These are phyloP conservation scores for Pseudogymnoascus sp. DNA, from an alignment of 2,329 filamentous ascomycete genomes.

Conservation along the genomic window DNA sequence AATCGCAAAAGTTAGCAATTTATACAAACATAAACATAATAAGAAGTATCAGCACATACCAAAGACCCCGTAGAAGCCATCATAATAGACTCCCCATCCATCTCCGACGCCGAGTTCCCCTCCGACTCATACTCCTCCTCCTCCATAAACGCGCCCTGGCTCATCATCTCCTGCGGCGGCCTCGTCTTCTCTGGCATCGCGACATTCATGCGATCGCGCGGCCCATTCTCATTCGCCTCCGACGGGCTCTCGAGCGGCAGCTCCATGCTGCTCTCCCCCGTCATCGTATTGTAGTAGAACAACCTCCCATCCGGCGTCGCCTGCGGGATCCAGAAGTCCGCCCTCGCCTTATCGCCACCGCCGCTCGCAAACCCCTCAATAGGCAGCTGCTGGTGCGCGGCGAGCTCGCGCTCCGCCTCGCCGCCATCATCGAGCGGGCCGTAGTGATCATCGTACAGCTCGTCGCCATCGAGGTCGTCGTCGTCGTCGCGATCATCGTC, in stretches of 20 bases:
- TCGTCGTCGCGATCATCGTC: conserved; percentile 46
- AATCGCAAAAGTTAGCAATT: conserved; percentile 15
- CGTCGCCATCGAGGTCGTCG: conserved; percentile 57
- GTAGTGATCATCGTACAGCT: conserved; percentile 52
- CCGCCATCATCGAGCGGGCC: conserved; percentile 54
- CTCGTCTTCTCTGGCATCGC: conserved; percentile 83
- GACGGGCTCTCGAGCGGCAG: conserved; percentile 85
- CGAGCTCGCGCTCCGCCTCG: conserved; percentile 53
- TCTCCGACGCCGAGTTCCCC: conserved; percentile 71
- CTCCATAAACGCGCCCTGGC: conserved; percentile 65
- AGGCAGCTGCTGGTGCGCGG: conserved; percentile 29
- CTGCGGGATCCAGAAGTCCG: conserved; percentile 97
- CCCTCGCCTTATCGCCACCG: conserved; percentile 67
- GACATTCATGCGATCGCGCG: conserved; percentile 80
- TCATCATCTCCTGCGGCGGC: conserved; percentile 85
- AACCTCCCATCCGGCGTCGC: conserved; percentile 86
- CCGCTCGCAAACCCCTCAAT: conserved; percentile 32
- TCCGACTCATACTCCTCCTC: conserved; percentile 90
- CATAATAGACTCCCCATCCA: conserved; percentile 69
- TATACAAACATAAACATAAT: conserved; percentile 7
- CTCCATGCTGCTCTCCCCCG: conserved; percentile 89
- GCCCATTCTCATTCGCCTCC: conserved; percentile 71
- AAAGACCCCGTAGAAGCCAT: conserved; percentile 59
- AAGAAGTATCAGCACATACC: conserved; percentile 39
- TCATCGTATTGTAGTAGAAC: conserved; percentile 98